phyloP scores from a whole-genome alignment of 352 stramenopile genomes.

The Pythium grandisporangium region DNA sequence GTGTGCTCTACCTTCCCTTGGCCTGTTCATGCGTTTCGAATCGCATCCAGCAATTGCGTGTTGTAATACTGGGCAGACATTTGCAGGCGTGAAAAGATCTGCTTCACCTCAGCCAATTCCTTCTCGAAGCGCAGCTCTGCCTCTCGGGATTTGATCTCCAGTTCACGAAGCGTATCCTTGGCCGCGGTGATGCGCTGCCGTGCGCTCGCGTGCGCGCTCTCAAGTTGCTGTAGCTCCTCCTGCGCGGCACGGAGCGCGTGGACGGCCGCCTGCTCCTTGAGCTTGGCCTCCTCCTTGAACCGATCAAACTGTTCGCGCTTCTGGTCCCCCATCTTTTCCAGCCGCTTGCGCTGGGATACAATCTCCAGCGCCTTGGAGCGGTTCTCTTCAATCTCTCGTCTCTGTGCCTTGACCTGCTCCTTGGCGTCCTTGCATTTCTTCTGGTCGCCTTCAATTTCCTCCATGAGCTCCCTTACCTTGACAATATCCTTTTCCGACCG shows the following conservation, averaged over 20 bases:
- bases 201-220: slow-evolving; percentile 30
- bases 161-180: slow-evolving; percentile 39
- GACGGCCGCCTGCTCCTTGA: slow-evolving; percentile 50
- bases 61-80: slow-evolving; percentile 64
- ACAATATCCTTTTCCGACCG: slow-evolving; percentile 58
- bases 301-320: slow-evolving; percentile 60
- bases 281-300: slow-evolving; percentile 51
- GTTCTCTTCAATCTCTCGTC: slow-evolving; percentile 43
- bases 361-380: slow-evolving; percentile 33
- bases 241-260: slow-evolving; percentile 42
- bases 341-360: slow-evolving; percentile 51
- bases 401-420: slow-evolving; percentile 50
- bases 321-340: slow-evolving; percentile 61
- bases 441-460: slow-evolving; percentile 55
- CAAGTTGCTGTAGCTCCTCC: slow-evolving; percentile 44
- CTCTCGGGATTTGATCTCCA: slow-evolving; percentile 58
- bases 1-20: background rate
- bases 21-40: slow-evolving; percentile 10
- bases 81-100: slow-evolving; percentile 68
- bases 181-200: slow-evolving; percentile 44
- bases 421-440: slow-evolving; percentile 62
- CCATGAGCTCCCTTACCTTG: slow-evolving; percentile 51
- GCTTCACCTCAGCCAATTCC: slow-evolving; percentile 47
- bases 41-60: slow-evolving; percentile 37
- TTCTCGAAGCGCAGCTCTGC: slow-evolving; percentile 54